Evolutionary conservation across 352 stramenopile species (phyloP).

Genomic region (Globisporangium alternatum): DNA sequence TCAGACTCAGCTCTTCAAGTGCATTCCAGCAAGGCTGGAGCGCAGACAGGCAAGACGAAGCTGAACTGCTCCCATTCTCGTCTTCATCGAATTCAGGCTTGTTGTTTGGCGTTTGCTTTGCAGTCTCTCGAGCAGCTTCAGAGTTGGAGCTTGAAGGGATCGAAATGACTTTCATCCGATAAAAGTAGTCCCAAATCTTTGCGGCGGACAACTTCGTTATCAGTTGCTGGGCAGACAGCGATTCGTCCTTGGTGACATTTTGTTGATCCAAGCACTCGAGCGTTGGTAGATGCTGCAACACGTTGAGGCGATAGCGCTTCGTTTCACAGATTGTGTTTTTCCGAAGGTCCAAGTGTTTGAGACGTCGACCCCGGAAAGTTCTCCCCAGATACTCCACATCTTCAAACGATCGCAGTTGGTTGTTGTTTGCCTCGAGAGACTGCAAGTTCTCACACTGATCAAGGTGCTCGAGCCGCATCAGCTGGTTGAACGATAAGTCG

Average conservation of each 20-base stretch:
- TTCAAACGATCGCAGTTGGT: constrained; percentile 56
- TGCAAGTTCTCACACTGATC: constrained; percentile 31
- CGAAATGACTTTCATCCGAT: constrained; percentile 3
- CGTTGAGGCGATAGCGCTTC: constrained; percentile 70
- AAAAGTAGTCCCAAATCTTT: constrained; percentile 38
- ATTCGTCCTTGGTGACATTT: constrained; percentile 38
- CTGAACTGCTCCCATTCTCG: neutral
- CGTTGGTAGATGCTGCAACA: constrained; percentile 43
- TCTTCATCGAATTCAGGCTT: constrained; percentile 33
- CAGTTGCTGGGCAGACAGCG: constrained; percentile 29
- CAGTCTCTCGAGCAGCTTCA: neutral
- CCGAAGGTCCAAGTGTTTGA: constrained; percentile 54
- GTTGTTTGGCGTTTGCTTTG: neutral
- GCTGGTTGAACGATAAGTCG: constrained; percentile 71
- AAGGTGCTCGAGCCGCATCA: constrained; percentile 44
- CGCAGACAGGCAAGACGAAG: constrained; percentile 3
- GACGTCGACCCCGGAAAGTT: constrained; percentile 15
- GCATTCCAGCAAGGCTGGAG: constrained; percentile 34
- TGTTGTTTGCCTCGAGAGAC: constrained; percentile 57
- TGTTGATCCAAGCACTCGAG: constrained; percentile 56
- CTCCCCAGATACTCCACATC: constrained; percentile 42
- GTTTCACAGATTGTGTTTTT: constrained; percentile 63
- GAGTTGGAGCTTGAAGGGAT: neutral
- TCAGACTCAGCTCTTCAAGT: constrained; percentile 64
- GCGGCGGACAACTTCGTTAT: constrained; percentile 43